A percentile compares a stretch with the other conserved stretches of the same genome.
phyloP scores from a whole-genome alignment of 2,329 filamentous ascomycete genomes.

The Teratosphaeria destructans region DNA sequence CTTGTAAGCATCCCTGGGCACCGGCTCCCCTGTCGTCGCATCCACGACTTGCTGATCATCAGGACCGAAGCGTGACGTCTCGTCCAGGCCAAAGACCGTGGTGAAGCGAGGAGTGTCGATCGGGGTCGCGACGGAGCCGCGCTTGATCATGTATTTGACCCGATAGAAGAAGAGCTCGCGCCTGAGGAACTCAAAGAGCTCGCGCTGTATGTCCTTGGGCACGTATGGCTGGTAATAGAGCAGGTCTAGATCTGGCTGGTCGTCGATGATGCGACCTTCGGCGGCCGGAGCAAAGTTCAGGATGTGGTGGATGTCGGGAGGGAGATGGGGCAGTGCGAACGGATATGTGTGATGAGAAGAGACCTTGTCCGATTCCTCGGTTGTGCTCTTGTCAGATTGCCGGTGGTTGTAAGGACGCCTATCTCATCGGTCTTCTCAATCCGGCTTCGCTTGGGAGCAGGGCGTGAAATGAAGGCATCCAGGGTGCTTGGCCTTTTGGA shows the following conservation, averaged over 20 bases:
- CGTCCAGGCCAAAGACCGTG: constrained; percentile 51
- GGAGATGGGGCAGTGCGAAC: constrained; percentile 41
- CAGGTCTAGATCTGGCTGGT: constrained; percentile 61
- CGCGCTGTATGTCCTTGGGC: constrained; percentile 42
- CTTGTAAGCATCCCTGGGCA: constrained; percentile 41
- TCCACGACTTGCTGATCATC: constrained; percentile 29
- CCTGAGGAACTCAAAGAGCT: constrained; percentile 61
- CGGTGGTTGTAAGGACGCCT: not conserved
- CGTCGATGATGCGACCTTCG: constrained; percentile 47
- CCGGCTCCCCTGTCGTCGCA: constrained; percentile 29
- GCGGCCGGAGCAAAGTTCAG: constrained; percentile 35
- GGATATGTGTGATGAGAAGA: constrained; percentile 44
- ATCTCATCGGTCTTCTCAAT: not conserved
- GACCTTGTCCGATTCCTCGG: not conserved
- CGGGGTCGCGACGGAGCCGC: constrained; percentile 51
- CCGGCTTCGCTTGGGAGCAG: constrained; percentile 30
- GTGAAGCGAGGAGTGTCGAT: constrained; percentile 55
- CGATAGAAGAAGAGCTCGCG: constrained; percentile 56
- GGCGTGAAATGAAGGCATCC: constrained; percentile 56
- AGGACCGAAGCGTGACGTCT: constrained; percentile 49
- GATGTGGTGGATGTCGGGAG: constrained; percentile 31
- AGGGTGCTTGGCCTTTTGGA: constrained; percentile 50
- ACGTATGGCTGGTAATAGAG: constrained; percentile 69
- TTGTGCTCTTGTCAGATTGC: not conserved
- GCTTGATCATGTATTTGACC: constrained; percentile 47